phyloP scores from a whole-genome alignment of 108 stramenopile species.

The Conticribra weissflogii region DNA sequence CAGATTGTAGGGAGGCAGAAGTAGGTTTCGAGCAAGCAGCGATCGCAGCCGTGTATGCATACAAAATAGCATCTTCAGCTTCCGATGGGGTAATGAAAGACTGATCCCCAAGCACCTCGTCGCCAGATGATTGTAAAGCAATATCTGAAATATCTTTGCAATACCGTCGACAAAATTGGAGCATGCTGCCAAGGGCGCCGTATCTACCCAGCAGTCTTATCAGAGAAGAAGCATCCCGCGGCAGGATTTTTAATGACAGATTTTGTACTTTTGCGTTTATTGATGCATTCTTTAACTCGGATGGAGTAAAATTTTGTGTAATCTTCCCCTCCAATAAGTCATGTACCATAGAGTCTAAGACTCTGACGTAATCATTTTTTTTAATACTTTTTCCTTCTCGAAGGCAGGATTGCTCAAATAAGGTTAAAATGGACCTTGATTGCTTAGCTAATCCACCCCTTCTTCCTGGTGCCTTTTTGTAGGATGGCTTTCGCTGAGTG shows the following conservation, averaged over 20 bases:
- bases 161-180: slow-evolving; percentile 32
- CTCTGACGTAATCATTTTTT: not conserved
- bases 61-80: slow-evolving; percentile 28
- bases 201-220: slow-evolving; percentile 36
- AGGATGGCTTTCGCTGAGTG: too few species aligned
- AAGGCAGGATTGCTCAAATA: not conserved
- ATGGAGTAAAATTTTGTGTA: too few species aligned
- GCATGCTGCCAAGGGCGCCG: slow-evolving; percentile 30
- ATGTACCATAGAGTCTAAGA: not conserved
- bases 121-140: not conserved
- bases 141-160: slow-evolving; percentile 28
- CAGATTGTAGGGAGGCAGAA: not conserved
- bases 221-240: slow-evolving; percentile 30
- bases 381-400: not conserved
- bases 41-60: slow-evolving; percentile 38
- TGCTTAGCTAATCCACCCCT: not conserved
- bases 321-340: too few species aligned
- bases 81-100: slow-evolving; percentile 2
- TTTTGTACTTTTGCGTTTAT: not conserved
- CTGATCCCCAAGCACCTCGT: too few species aligned
- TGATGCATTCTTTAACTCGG: not conserved
- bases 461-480: not conserved
- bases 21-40: slow-evolving; percentile 24
- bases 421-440: not conserved
- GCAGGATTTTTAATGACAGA: slow-evolving; percentile 14